These are phyloP conservation scores for Brachypodium distachyon DNA, from an alignment of 202 grass and related monocot genomes.

Conservation along the genomic window DNA sequence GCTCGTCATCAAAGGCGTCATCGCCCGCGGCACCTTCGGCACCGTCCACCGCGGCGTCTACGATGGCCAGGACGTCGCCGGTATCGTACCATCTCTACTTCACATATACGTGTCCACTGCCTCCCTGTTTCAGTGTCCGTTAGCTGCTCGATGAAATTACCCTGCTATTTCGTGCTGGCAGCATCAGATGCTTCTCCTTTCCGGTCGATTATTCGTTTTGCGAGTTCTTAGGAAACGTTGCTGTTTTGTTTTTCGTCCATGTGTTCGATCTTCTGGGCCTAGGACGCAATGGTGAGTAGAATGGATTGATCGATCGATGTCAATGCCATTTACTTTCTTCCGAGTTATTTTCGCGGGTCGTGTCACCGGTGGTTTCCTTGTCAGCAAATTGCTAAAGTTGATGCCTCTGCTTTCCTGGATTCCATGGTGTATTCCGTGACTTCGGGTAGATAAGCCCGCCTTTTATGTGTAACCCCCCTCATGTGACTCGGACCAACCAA, in stretches of 20 bases:
- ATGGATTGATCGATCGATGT: constrained; percentile 20
- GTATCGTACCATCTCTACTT: constrained; percentile 29
- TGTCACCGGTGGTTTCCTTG: constrained; percentile 38
- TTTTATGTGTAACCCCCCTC: constrained; percentile 43
- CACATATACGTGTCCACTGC: neutral
- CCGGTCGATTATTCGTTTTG: neutral
- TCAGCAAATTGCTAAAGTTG: constrained; percentile 49
- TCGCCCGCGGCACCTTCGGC: constrained; percentile 89
- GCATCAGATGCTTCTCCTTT: neutral
- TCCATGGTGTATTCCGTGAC: constrained; percentile 46
- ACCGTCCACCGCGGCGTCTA: constrained; percentile 88
- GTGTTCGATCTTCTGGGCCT: neutral
- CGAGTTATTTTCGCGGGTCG: constrained; percentile 18
- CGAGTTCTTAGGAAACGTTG: neutral
- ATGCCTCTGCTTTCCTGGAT: constrained; percentile 41
- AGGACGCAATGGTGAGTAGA: neutral
- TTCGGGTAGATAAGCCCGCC: constrained; percentile 38
- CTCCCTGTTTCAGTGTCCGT: neutral
- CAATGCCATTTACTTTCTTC: constrained; percentile 30
- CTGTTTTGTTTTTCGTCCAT: neutral
- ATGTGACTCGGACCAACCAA: constrained; percentile 79
- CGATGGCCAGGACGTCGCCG: constrained; percentile 94
- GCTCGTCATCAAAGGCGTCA: constrained; percentile 72
- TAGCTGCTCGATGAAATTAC: constrained; percentile 38
- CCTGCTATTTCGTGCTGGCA: neutral